Evolutionary conservation across 768 basidiomycete genomes (phyloP).

Genomic region (Russula sp.): DNA sequence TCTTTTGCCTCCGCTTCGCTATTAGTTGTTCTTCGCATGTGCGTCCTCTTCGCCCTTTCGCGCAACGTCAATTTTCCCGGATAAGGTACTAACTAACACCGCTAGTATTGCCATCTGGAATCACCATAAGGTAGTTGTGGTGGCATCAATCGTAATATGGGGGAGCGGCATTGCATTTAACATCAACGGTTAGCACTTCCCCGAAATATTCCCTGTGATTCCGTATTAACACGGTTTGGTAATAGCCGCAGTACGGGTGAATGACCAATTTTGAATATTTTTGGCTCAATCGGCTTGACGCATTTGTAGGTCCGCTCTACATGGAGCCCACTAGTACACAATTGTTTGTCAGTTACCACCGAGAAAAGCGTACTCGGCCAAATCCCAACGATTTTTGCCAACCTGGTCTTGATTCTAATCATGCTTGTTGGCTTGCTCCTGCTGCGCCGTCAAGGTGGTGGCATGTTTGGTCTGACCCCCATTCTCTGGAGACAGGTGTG

Average conservation of each 20-base stretch:
- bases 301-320: neutral
- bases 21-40: constrained; percentile 20
- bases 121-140: neutral
- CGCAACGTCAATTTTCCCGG: neutral
- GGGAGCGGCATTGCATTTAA: neutral
- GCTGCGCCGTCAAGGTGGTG: neutral
- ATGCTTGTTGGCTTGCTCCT: constrained; percentile 7
- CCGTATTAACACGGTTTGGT: neutral
- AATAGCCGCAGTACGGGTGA: constrained; percentile 5
- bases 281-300: neutral
- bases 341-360: neutral
- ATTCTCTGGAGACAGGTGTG: constrained; percentile 9
- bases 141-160: neutral
- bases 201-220: too few species aligned
- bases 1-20: neutral
- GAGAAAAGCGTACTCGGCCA: too few species aligned
- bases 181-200: constrained; percentile 7
- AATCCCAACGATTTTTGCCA: neutral
- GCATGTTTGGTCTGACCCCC: neutral
- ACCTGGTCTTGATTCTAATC: neutral
- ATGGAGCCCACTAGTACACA: neutral
- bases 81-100: neutral
- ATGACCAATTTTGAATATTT: neutral
- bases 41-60: neutral
- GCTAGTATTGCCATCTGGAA: constrained; percentile 19